These are phyloP conservation scores for Auriscalpium vulgare DNA, from an alignment of 768 basidiomycete genomes.

Conservation along the genomic window DNA sequence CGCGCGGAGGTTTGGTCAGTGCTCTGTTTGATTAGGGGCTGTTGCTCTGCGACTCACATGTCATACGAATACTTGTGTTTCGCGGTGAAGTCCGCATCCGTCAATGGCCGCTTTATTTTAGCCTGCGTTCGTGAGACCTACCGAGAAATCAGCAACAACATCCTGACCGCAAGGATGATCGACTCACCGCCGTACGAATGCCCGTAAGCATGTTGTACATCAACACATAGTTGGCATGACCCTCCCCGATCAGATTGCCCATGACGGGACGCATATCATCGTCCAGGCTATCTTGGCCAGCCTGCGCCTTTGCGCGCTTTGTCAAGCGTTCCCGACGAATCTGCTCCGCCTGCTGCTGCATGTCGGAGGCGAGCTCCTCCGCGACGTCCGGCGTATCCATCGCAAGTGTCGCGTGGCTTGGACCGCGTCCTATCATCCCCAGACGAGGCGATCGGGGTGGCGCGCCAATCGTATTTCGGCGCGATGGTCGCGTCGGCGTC, in stretches of 20 bases:
- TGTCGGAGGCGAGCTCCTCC: conserved; percentile 66
- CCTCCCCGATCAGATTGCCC: conserved; percentile 96
- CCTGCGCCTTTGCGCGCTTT: conserved; percentile 62
- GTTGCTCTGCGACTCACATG: conserved; percentile 48
- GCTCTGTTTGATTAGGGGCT: too few relatives aligned
- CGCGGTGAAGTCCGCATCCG: conserved; percentile 79
- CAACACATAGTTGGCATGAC: conserved; percentile 95
- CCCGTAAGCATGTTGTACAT: conserved; percentile 99
- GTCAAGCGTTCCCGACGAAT: conserved; percentile 72
- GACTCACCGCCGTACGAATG: conserved; percentile 83
- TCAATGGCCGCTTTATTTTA: conserved; percentile 81
- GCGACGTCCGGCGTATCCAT: conserved; percentile 33
- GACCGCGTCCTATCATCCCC: not conserved
- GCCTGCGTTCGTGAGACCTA: conserved; percentile 95
- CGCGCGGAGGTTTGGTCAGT: not conserved
- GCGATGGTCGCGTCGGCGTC: conserved; percentile 33
- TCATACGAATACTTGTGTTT: conserved; percentile 96
- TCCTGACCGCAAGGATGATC: not conserved
- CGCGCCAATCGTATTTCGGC: conserved; percentile 70
- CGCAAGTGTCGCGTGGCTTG: conserved; percentile 26
- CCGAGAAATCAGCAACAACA: conserved; percentile 11
- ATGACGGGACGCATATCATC: conserved; percentile 38
- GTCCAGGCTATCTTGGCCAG: conserved; percentile 52
- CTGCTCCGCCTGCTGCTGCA: conserved; percentile 82
- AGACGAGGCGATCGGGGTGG: conserved; percentile 11